phyloP scores from a whole-genome alignment of 306 rosid genomes.

The Begonia masoniana region DNA sequence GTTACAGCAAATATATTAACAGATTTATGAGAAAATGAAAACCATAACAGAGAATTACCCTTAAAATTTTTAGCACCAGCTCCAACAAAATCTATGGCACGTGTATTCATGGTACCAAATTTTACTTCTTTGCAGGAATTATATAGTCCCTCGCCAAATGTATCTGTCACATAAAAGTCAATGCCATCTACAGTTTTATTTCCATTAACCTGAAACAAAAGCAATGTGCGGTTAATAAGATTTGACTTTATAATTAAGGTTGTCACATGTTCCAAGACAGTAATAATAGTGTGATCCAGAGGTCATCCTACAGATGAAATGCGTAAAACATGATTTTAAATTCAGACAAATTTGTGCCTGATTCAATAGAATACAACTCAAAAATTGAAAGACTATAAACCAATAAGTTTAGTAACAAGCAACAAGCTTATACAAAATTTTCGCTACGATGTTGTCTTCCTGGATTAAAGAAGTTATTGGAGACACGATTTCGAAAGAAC shows the following conservation, averaged over 20 bases:
- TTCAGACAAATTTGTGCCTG: too few relatives aligned
- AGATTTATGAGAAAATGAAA: too few relatives aligned
- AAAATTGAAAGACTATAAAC: too few relatives aligned
- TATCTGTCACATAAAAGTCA: conserved; percentile 44
- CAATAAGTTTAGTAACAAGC: too few relatives aligned
- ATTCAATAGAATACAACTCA: too few relatives aligned
- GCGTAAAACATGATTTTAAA: not conserved
- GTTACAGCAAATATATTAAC: not conserved
- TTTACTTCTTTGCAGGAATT: conserved; percentile 86
- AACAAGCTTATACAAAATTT: too few relatives aligned
- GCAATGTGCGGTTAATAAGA: too few relatives aligned
- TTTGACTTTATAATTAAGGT: too few relatives aligned
- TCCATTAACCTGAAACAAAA: conserved; percentile 44
- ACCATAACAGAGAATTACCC: conserved; percentile 28
- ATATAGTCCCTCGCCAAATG: conserved; percentile 66
- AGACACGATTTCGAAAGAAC: too few relatives aligned
- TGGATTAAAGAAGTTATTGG: too few relatives aligned
- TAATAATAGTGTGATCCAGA: not conserved
- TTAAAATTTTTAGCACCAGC: conserved; percentile 66
- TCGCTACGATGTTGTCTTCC: too few relatives aligned
- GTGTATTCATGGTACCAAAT: conserved; percentile 96
- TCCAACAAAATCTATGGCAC: conserved; percentile 90
- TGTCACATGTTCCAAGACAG: not conserved
- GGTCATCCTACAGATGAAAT: not conserved
- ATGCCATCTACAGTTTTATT: conserved; percentile 79